Evolutionary conservation across 805 yeast species (phyloP).

Genomic region (Danielia reshetovae): DNA sequence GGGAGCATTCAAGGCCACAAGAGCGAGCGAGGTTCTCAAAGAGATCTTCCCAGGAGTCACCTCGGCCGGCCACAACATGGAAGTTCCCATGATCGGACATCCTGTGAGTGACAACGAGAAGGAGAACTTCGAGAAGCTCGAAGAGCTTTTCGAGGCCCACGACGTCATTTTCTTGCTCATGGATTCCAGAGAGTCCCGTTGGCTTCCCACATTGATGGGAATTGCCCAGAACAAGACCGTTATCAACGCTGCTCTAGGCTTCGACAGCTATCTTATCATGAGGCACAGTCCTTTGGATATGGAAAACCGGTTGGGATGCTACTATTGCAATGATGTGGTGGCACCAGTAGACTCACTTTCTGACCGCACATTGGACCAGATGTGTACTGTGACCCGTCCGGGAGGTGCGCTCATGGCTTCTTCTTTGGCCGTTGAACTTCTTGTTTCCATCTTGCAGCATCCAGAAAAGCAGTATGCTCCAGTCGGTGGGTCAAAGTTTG

Average conservation of each 20-base stretch:
- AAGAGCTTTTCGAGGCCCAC: conserved; percentile 53
- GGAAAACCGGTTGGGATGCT: conserved; percentile 71
- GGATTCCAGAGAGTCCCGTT: conserved; percentile 94
- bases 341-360: conserved; percentile 89
- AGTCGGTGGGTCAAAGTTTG: conserved; percentile 41
- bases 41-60: conserved; percentile 76
- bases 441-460: conserved; percentile 72
- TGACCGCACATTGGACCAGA: conserved; percentile 89
- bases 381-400: conserved; percentile 98
- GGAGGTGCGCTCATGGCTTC: conserved; percentile 91
- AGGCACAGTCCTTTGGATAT: conserved; percentile 52
- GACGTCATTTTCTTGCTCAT: conserved; percentile 78
- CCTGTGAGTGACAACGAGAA: conserved; percentile 53
- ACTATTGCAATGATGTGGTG: conserved; percentile 92
- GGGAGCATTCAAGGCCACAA: conserved; percentile 70
- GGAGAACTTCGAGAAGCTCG: conserved; percentile 49
- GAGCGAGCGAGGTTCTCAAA: conserved; percentile 71
- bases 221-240: conserved; percentile 65
- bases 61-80: conserved; percentile 58
- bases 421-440: conserved; percentile 77
- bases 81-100: conserved; percentile 97
- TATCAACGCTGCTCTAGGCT: conserved; percentile 91
- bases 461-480: conserved; percentile 46
- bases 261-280: conserved; percentile 90
- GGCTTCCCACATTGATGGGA: conserved; percentile 93